Evolutionary conservation across 2,329 filamentous ascomycete genomes (phyloP).

Genomic region (Ceratocystis alfenasii): DNA sequence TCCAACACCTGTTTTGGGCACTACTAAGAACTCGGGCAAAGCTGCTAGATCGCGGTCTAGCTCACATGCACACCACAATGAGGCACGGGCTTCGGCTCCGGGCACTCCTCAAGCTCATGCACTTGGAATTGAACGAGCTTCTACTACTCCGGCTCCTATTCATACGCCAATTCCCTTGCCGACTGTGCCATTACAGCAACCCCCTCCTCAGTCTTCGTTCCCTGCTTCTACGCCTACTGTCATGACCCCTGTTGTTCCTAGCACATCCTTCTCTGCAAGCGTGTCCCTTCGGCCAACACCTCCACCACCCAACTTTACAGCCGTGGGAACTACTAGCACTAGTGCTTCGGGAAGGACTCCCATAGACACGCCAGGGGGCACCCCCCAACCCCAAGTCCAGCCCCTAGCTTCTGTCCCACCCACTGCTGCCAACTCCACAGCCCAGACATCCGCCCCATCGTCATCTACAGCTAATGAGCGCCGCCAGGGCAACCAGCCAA

Average conservation of each 20-base stretch:
- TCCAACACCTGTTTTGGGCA: slow-evolving; percentile 38
- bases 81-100: slow-evolving; percentile 31
- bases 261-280: neutral
- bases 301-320: slow-evolving; percentile 14
- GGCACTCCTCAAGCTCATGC: slow-evolving; percentile 33
- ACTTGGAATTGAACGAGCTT: neutral
- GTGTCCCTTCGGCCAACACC: slow-evolving; percentile 14
- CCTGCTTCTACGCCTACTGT: slow-evolving; percentile 24
- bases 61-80: slow-evolving; percentile 38
- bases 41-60: slow-evolving; percentile 45
- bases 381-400: neutral
- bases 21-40: slow-evolving; percentile 29
- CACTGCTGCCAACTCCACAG: slow-evolving; percentile 30
- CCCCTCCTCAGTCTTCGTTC: slow-evolving; percentile 29
- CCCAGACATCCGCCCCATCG: slow-evolving; percentile 31
- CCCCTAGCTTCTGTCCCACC: slow-evolving; percentile 24
- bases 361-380: neutral
- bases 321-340: neutral
- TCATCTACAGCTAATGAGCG: slow-evolving; percentile 40
- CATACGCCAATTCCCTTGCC: slow-evolving; percentile 19
- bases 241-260: neutral
- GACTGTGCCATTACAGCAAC: slow-evolving; percentile 26
- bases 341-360: neutral
- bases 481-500: slow-evolving; percentile 47
- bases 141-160: slow-evolving; percentile 6